Evolutionary conservation across 1,284 basidiomycete species (phyloP), one percentile per base, ranked within the genome.

Genomic region (Moesziomyces sp.): DNA sequence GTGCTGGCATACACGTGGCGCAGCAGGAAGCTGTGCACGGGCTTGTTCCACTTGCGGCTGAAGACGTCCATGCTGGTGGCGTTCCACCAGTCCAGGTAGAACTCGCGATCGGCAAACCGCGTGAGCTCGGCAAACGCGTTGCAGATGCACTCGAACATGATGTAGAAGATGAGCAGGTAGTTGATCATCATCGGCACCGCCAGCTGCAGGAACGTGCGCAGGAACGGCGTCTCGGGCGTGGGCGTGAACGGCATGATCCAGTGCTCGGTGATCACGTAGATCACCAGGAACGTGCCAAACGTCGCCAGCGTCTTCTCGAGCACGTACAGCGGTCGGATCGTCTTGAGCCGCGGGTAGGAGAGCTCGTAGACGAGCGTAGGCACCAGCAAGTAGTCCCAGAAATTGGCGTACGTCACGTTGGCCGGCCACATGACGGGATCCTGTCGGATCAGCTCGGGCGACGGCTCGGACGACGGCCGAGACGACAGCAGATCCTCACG

Each of bases 81-180:
- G 86, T 98, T 99, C 96, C 96, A 98, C 83, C 94, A 97, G 83
- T 97, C 95, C 85, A 94, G 92, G 85, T 98, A 99, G 85, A 98
- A 98, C 77, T 94, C 92, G 45, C 96, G 88, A 84, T 99, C 96
- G 26, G 94, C 94, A 82, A 98, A 99, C 91, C 90, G 91, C 2
- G 83, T 84, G 8, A 82, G 53, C 85, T 98, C 96, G 3, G 80
- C 82, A 83, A 98, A 97, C 11, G 88, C 93, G 81, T 97, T 96
- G 86, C 93, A 96, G 63, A 98, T 94, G 81, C 95, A 97, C 84
- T 84, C 83, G 53, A 84, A 84, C 68, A 84, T 83, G 69, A 84
- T 77, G 65, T 83, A 84, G 62, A 84, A 84, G 53, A 84, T 77
- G 18, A 84, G 59, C 38, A 84, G 72, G 69, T 87, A 87, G 76